Evolutionary conservation across 129 eudicot genomes (phyloP).

Genomic region (Glebionis coronaria): DNA sequence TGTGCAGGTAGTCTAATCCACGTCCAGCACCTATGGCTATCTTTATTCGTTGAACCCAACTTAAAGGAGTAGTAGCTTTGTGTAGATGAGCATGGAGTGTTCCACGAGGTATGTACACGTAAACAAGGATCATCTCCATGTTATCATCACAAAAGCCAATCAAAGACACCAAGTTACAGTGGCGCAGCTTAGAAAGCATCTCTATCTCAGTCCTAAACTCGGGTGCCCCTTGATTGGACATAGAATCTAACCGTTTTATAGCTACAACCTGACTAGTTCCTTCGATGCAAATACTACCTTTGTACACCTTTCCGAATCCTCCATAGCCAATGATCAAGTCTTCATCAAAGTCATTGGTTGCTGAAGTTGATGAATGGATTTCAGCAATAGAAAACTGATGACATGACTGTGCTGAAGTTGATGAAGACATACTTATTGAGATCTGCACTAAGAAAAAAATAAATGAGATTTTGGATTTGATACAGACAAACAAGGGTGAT

Average conservation of each 20-base stretch:
- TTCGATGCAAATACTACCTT: not conserved
- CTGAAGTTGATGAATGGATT: no score
- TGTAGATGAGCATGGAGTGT: slow-evolving; percentile 2
- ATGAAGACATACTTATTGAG: no score
- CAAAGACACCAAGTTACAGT: slow-evolving; percentile 21
- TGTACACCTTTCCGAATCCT: not conserved
- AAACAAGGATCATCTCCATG: slow-evolving; percentile 20
- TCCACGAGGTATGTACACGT: slow-evolving; percentile 10
- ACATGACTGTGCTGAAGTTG: no score
- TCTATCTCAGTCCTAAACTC: no score
- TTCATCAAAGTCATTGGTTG: not conserved
- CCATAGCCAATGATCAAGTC: not conserved
- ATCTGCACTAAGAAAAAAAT: no score
- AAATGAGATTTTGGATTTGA: no score
- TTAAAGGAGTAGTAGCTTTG: not conserved
- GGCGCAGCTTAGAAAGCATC: not conserved
- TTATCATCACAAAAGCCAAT: slow-evolving; percentile 18
- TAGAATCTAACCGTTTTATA: no score
- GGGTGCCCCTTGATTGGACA: no score
- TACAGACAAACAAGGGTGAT: no score
- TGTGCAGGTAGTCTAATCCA: slow-evolving; percentile 27
- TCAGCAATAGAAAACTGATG: no score
- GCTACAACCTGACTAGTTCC: no score
- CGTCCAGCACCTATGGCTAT: slow-evolving; percentile 17
- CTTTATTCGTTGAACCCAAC: slow-evolving; percentile 17